Evolutionary conservation across 805 yeast species (phyloP), one percentile per base, ranked within the genome.

Genomic region (Schwanniomyces pseudopolymorphus): DNA sequence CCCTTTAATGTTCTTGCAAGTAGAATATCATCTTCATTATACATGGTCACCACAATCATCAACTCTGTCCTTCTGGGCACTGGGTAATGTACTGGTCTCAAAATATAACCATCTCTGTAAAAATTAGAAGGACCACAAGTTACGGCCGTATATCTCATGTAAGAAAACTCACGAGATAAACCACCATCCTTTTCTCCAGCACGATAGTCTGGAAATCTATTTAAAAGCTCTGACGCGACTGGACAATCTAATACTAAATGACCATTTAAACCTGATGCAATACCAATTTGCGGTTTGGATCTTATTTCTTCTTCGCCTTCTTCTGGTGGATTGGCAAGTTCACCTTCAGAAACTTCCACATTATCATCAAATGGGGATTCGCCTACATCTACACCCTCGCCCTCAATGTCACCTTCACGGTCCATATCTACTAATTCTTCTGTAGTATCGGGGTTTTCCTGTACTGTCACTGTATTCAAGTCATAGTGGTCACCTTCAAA

Each of bases 121-220:
- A 83, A 83, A 48, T 83, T 82, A 39, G 82, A 82, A 4, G 87
- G 87, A n/a, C 84, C 86, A 57, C 83, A 78, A 1, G 86, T 82
- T 5, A 83, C 87, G 3, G 87, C 87, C 1, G 77, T 70, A 59
- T 81, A 81, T 52, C 85, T 64, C 81, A 81, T 72, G 55, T 79
- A 83, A 13, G 81, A 72, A 60, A 81, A 81, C 59, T 81, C 86
- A 57, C 78, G 58, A n/a, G 70, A 61, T 46, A 72, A 62, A 1
- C 75, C 77, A 3, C 74, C 74, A 48, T 69, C 75, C 37, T 63
- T 64, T 14, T 54, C 57, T 6, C 47, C 59, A 2, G 64, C 54
- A 20, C 59, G 55, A 47, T 69, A 72, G 50, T 70, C 75, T 10
- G 73, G 75, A 47, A 70, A 72, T 48, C 71, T 72, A 14, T 69